Base-by-base conservation (phyloP, 2,329 filamentous ascomycete genomes). In the Cladosporium velox region DNA sequence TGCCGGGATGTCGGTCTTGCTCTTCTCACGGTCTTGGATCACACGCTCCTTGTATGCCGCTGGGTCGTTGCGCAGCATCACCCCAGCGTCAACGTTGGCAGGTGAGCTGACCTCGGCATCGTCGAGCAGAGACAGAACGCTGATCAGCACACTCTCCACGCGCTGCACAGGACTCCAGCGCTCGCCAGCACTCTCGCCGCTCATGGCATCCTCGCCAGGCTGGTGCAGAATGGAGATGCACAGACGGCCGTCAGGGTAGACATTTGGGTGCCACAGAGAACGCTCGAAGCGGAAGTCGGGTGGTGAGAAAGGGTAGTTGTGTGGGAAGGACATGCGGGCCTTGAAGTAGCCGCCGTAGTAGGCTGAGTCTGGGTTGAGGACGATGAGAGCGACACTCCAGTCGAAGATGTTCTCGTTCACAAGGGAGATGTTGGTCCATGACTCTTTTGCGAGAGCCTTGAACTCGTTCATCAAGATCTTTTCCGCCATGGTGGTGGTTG, bases 151-250 rank as follows among this genome's bases (percentile, higher is more conserved):
- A 2, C 93, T 96, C 81, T 98, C 95, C 58, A 96, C 94, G 24
- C 93, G 91, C 78, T 98, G 94, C 4, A 95, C 88, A 1, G 95
- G 93, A 6, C 92, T 93, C 94, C 94, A 99, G 66, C 94, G 91
- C 80, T 98, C 95, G 66, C 90, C 90, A 7, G 95, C 94, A 47
- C 86, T 81, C 79, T 98, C 94, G 68, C 95, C 95, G 0, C 93
- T 97, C 84, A 93, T 94, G 72, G 91, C 87, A 76, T 98, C 94
- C 68, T 97, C 92, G 70, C 95, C 95, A 0, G 95, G 93, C 21
- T 88, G 86, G 79, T 99, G 94, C 12, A 99, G 88, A 74, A 99
- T 99, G 55, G 93, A 97, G 77, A 99, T 98, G 83, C 95, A 98
- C 54, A 98, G 86, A 71, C 90, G 90, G 73, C 94, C 94, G 77